phyloP scores from a whole-genome alignment of 176 grass and related monocot species.

The Oropetium thomaeum region DNA sequence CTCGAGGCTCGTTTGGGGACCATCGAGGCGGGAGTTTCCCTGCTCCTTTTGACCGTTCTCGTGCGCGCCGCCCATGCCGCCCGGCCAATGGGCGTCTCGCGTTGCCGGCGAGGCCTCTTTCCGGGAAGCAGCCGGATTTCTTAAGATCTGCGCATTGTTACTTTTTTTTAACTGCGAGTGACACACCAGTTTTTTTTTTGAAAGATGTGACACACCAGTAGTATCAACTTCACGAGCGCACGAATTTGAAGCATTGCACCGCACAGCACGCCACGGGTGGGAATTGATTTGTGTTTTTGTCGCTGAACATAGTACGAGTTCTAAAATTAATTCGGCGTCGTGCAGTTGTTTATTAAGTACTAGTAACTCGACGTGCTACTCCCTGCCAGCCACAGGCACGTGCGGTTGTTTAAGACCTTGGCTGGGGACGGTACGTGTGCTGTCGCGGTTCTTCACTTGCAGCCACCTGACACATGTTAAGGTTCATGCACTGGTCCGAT shows the following conservation, averaged over 20 bases:
- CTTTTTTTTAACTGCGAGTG: no score
- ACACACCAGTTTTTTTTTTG: no score
- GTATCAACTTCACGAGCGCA: no score
- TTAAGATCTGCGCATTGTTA: neutral
- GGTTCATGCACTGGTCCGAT: neutral
- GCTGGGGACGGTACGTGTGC: neutral
- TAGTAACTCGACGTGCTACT: neutral
- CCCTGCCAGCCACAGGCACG: neutral
- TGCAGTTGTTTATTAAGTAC: no score
- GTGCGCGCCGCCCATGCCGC: neutral
- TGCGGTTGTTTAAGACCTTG: neutral
- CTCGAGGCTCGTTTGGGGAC: neutral
- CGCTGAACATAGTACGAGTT: neutral
- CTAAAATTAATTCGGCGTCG: neutral
- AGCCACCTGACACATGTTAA: neutral
- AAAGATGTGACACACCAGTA: no score
- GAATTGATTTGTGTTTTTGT: neutral
- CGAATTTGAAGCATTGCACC: no score
- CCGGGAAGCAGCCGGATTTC: constrained; percentile 17
- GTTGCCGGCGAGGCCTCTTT: constrained; percentile 30
- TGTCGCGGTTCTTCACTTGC: neutral
- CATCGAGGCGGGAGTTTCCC: neutral
- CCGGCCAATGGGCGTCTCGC: neutral
- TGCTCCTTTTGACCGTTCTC: neutral
- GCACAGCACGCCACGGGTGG: neutral